phyloP scores from a whole-genome alignment of 768 basidiomycete genomes.

The Megacollybia marginata region DNA sequence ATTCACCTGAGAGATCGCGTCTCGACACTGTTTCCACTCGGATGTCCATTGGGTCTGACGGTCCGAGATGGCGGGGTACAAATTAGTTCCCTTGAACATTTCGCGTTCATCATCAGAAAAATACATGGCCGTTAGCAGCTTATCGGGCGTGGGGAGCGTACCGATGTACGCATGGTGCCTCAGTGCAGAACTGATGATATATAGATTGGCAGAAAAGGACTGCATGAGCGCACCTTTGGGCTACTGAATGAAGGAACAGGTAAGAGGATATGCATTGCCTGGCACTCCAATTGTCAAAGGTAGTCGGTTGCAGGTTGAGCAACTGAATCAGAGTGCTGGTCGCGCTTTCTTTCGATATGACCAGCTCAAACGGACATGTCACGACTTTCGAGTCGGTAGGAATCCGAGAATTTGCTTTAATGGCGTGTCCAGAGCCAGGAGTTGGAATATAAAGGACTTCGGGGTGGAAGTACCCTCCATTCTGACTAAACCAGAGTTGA shows the following conservation, averaged over 20 bases:
- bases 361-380: constrained; percentile 59
- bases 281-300: constrained; percentile 41
- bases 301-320: constrained; percentile 10
- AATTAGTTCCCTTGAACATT: background rate
- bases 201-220: constrained; percentile 12
- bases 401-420: constrained; percentile 38
- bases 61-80: background rate
- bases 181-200: too few relatives aligned
- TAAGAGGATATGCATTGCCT: constrained; percentile 67
- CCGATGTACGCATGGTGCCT: constrained; percentile 57
- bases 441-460: background rate
- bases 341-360: constrained; percentile 50
- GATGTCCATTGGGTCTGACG: background rate
- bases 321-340: constrained; percentile 34
- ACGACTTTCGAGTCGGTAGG: constrained; percentile 47
- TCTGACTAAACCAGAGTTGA: background rate
- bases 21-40: constrained; percentile 30
- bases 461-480: background rate
- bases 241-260: constrained; percentile 46
- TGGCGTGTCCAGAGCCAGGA: background rate
- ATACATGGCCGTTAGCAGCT: constrained; percentile 66
- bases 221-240: background rate
- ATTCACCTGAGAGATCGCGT: background rate
- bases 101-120: constrained; percentile 33
- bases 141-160: constrained; percentile 49